Conservation (phyloP, 148 eudicot species). For the Polygonum maritimum region DNA sequence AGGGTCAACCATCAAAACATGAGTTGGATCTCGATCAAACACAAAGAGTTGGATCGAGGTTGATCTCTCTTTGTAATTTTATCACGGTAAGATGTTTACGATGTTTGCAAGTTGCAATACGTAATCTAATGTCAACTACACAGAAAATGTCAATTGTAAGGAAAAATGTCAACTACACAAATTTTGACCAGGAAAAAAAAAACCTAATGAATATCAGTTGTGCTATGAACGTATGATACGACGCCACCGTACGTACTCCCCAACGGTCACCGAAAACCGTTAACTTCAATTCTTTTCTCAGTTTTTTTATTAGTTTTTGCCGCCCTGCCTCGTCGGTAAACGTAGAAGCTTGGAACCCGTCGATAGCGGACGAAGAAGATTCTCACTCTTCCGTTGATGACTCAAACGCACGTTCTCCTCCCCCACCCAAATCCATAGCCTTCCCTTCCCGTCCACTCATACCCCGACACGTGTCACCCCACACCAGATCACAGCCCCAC, state of each 20-base stretch:
- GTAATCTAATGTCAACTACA: too few relatives aligned
- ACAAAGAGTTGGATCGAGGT: too few relatives aligned
- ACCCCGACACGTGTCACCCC: constrained; percentile 7
- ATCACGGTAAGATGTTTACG: too few relatives aligned
- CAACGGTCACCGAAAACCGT: background rate
- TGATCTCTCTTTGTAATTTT: too few relatives aligned
- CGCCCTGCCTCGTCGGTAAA: constrained; percentile 16
- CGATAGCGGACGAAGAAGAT: constrained; percentile 15
- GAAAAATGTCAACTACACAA: too few relatives aligned
- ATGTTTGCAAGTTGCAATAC: too few relatives aligned
- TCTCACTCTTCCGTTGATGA: constrained; percentile 26
- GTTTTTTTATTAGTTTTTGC: background rate
- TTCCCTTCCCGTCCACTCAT: background rate
- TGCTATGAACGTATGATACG: background rate
- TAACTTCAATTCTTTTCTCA: too few relatives aligned
- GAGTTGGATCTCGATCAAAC: too few relatives aligned
- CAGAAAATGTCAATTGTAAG: too few relatives aligned
- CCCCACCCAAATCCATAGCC: background rate
- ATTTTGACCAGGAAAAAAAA: too few relatives aligned
- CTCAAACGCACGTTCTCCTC: constrained; percentile 44
- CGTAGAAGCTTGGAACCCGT: background rate
- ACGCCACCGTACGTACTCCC: background rate
- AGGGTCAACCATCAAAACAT: too few relatives aligned
- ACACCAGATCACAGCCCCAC: background rate
- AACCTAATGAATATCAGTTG: too few relatives aligned